Conservation (phyloP, 345 rosid genomes). For the Conringia planisiliqua region DNA sequence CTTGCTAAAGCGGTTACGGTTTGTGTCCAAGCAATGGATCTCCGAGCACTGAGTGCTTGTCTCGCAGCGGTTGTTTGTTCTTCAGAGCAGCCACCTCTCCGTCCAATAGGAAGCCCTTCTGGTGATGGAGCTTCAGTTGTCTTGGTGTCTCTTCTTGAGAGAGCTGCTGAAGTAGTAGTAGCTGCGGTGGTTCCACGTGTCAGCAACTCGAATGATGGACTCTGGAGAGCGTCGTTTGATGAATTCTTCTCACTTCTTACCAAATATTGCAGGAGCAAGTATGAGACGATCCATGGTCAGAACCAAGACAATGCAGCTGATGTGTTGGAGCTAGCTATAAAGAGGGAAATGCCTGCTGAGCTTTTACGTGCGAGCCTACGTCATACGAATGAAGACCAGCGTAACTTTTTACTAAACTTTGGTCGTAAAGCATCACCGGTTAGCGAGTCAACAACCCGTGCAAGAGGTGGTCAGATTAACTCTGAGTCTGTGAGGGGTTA, state of each 20-base stretch:
- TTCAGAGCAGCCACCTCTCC: conserved; percentile 92
- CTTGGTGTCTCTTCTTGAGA: conserved; percentile 78
- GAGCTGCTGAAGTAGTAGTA: conserved; percentile 62
- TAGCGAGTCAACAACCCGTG: conserved; percentile 35
- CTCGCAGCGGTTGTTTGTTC: conserved; percentile 98
- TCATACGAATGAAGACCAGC: conserved; percentile 78
- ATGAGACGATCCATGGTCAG: conserved; percentile 66
- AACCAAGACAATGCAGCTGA: conserved; percentile 43
- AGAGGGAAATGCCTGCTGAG: conserved; percentile 94
- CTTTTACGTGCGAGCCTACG: conserved; percentile 90
- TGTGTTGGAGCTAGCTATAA: conserved; percentile 60
- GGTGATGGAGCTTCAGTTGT: conserved; percentile 86
- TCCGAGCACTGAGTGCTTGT: conserved; percentile 84
- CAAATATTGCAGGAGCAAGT: conserved; percentile 85
- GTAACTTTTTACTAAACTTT: conserved; percentile 65
- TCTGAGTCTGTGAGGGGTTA: conserved; percentile 71
- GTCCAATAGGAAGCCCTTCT: conserved; percentile 84
- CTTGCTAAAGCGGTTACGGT: conserved; percentile 64
- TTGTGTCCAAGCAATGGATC: conserved; percentile 78
- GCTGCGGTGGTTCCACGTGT: conserved; percentile 37
- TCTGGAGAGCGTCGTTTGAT: conserved; percentile 96
- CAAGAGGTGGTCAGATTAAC: conserved; percentile 46
- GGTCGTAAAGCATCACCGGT: conserved; percentile 52
- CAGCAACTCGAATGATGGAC: conserved; percentile 50
- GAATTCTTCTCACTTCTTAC: conserved; percentile 84